Conservation (phyloP, 768 basidiomycete species). For the Collybia sordida region DNA sequence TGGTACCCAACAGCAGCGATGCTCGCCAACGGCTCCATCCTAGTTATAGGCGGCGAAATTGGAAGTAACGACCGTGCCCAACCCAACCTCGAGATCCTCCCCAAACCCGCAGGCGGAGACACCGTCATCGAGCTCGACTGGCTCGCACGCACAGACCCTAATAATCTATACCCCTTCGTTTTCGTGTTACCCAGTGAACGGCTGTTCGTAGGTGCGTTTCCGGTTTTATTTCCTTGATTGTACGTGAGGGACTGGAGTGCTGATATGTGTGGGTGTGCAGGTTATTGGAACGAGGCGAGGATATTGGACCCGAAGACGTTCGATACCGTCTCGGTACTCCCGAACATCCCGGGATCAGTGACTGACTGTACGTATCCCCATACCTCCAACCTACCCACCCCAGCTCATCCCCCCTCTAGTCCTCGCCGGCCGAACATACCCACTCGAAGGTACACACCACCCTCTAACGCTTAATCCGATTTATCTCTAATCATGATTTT, state of each 20-base stretch:
- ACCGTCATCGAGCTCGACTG: conserved; percentile 65
- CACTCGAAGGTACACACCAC: conserved; percentile 59
- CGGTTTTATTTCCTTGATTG: too few relatives aligned
- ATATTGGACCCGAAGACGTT: conserved; percentile 70
- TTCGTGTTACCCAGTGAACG: conserved; percentile 66
- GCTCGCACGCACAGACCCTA: conserved; percentile 70
- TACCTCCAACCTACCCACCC: not conserved
- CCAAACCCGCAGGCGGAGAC: conserved; percentile 63
- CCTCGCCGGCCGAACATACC: conserved; percentile 76
- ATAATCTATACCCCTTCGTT: conserved; percentile 80
- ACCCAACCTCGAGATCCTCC: conserved; percentile 72
- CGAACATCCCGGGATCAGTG: conserved; percentile 76
- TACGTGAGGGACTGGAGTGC: too few relatives aligned
- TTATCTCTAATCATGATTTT: not conserved
- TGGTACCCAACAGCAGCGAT: conserved; percentile 75
- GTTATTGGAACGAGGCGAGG: conserved; percentile 80
- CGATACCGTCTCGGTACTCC: conserved; percentile 54
- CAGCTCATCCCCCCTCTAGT: conserved; percentile 26
- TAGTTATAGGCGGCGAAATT: conserved; percentile 73
- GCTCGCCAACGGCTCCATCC: conserved; percentile 70
- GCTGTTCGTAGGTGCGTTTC: conserved; percentile 67
- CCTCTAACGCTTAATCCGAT: too few relatives aligned
- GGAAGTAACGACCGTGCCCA: conserved; percentile 69
- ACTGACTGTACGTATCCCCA: conserved; percentile 46
- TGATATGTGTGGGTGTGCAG: conserved; percentile 30